Evolutionary conservation across 257 asterid species (phyloP).

Genomic region (Jacaranda copaia): DNA sequence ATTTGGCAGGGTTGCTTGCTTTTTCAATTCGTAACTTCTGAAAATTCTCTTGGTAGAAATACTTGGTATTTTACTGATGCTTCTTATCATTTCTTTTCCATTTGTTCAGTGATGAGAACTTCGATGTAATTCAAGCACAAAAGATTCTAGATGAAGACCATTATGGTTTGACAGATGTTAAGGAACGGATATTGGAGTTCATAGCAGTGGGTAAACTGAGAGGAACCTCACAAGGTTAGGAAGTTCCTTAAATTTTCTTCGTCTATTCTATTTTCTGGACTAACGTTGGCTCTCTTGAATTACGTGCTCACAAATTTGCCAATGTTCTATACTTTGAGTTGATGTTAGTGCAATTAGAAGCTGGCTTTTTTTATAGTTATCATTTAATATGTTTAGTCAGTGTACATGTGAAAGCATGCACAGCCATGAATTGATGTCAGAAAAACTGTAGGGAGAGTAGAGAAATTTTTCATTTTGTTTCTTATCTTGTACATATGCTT

Average conservation of each 20-base stretch:
- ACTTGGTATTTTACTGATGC: conserved; percentile 30
- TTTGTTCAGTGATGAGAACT: conserved; percentile 85
- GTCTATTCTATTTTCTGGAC: conserved; percentile 27
- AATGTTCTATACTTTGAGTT: conserved; percentile 2
- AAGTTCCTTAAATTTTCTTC: conserved; percentile 26
- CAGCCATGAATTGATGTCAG: conserved; percentile 6
- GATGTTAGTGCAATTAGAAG: conserved; percentile 25
- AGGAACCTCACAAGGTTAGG: conserved; percentile 95
- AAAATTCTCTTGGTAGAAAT: conserved; percentile 10
- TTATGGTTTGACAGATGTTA: conserved; percentile 94
- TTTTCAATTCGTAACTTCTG: conserved; percentile 23
- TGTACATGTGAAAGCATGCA: conserved; percentile 25
- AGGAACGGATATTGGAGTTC: conserved; percentile 98
- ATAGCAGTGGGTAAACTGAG: conserved; percentile 99
- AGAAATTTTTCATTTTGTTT: background rate
- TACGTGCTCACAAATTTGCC: conserved; percentile 14
- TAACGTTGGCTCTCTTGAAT: conserved; percentile 30
- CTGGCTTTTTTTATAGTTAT: background rate
- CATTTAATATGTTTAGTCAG: background rate
- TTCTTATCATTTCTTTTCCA: conserved; percentile 32
- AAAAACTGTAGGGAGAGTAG: background rate
- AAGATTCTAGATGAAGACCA: conserved; percentile 96
- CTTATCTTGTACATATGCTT: background rate
- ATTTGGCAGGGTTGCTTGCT: conserved; percentile 9
- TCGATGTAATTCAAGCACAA: conserved; percentile 86